Evolutionary conservation across 169 alveolate genomes (phyloP), one percentile per base, ranked within the genome.

Genomic region (Cryptosporidium andersoni): DNA sequence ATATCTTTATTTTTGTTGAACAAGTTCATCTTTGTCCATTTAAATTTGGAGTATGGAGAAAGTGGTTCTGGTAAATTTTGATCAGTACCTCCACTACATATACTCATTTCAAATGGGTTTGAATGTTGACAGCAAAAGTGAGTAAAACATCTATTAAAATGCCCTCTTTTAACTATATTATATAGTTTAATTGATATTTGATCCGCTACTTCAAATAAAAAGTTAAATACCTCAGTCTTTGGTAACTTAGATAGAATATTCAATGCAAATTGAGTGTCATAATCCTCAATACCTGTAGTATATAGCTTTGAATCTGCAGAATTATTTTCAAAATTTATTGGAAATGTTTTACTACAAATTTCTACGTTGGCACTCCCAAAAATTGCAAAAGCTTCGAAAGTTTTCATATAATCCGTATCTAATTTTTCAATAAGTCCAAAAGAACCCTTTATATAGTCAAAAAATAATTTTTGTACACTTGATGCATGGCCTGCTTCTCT

Each of bases 281-380:
- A 25, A 51, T 40, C 60, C 5, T 40, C n/a, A 36, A 53, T 4
- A 14, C 60, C 60, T 39, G 42, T 9, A 40, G 3, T 2, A 37
- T 6, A n/a, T 39, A 16, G 39, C 12, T 16, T 37, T 14, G 16
- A 16, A 5, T 40, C 5, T 5, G 16, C n/a, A 47, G 36, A 14
- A 16, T 47, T 56, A 7, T 40, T 12, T 12, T 58, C 37, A 2
- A 14, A 43, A 40, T 58, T 39, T 6, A 42, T 58, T 8, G 68
- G 85, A 58, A 74, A 74, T 45, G 55, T 36, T 42, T 74, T n/a
- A 16, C 16, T 11, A 14, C 85, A 74, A 37, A n/a, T 55, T 11
- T 74, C 34, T 7, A 55, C 6, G 25, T 74, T 60, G n/a, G 85
- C 85, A 39, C 60, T 66, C n/a, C 85, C 85, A 74, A 74, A 74